Percentiles rank a stretch among this genome's conserved stretches.
phyloP scores from a whole-genome alignment of 179 eudicot species.

The Nepenthes alata region DNA sequence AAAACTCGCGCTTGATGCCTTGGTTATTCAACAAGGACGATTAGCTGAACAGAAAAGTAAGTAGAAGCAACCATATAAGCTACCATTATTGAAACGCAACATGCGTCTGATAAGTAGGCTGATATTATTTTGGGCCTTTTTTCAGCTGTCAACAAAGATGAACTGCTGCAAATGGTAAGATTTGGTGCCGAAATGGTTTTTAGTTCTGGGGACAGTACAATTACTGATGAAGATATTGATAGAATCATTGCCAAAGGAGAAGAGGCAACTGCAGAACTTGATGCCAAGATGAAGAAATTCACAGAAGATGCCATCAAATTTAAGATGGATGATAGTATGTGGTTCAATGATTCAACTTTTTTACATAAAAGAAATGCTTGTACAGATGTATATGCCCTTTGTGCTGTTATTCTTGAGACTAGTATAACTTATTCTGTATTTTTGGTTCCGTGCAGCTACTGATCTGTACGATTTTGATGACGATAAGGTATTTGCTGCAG shows the following conservation, averaged over 20 bases:
- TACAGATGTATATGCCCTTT: not conserved
- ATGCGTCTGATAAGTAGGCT: not conserved
- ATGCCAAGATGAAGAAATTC: conserved; percentile 97
- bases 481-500: conserved; percentile 42
- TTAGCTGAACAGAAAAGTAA: conserved; percentile 90
- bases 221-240: conserved; percentile 94
- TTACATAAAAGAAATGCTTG: not conserved
- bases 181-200: conserved; percentile 99
- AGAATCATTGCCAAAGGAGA: conserved; percentile 98
- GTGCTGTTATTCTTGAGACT: too few species aligned
- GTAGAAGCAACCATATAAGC: not conserved
- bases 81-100: not conserved
- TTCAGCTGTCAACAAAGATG: conserved; percentile 98
- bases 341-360: not conserved
- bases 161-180: conserved; percentile 94
- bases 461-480: conserved; percentile 75
- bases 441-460: conserved; percentile 53
- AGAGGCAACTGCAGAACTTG: conserved; percentile 98
- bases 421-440: conserved; percentile 1
- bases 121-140: conserved; percentile 8
- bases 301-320: conserved; percentile 97
- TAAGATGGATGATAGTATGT: conserved; percentile 95
- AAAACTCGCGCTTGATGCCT: conserved; percentile 95
- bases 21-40: conserved; percentile 97
- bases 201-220: conserved; percentile 95